phyloP scores from a whole-genome alignment of 805 yeast genomes.

The Kluyveromyces dobzhanskii region DNA sequence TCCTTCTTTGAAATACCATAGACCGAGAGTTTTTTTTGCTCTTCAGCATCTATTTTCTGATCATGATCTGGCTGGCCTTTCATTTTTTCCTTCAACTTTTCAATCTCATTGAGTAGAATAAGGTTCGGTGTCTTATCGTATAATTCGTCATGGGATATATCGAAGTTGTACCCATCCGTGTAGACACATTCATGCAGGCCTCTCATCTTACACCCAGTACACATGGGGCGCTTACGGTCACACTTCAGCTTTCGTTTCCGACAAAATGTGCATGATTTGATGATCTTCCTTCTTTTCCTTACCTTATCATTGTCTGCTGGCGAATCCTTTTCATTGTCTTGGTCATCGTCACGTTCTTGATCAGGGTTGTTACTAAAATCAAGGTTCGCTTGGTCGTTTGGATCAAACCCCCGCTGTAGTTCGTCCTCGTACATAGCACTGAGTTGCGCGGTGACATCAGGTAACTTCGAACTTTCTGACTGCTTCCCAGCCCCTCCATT shows the following conservation, averaged over 20 bases:
- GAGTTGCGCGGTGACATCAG: no score
- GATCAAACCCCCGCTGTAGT: no score
- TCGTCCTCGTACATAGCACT: no score
- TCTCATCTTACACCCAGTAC: conserved; percentile 35
- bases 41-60: not conserved
- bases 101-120: conserved; percentile 15
- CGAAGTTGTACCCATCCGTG: conserved; percentile 16
- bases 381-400: no score
- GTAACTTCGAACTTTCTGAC: no score
- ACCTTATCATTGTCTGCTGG: not conserved
- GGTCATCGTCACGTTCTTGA: not conserved
- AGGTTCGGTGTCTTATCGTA: conserved; percentile 19
- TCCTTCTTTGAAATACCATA: not conserved
- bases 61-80: conserved; percentile 6
- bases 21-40: not conserved
- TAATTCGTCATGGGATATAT: conserved; percentile 16
- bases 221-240: conserved; percentile 40
- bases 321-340: no score
- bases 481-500: no score
- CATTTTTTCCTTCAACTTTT: conserved; percentile 15
- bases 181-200: conserved; percentile 22
- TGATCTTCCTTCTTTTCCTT: conserved; percentile 21
- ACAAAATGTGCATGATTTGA: conserved; percentile 45
- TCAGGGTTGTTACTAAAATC: not conserved
- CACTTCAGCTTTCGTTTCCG: conserved; percentile 59